Percentiles rank a stretch among this genome's conserved stretches.
Conservation (phyloP, 495 filamentous ascomycete species). For the Barbatosphaeria neglecta region DNA sequence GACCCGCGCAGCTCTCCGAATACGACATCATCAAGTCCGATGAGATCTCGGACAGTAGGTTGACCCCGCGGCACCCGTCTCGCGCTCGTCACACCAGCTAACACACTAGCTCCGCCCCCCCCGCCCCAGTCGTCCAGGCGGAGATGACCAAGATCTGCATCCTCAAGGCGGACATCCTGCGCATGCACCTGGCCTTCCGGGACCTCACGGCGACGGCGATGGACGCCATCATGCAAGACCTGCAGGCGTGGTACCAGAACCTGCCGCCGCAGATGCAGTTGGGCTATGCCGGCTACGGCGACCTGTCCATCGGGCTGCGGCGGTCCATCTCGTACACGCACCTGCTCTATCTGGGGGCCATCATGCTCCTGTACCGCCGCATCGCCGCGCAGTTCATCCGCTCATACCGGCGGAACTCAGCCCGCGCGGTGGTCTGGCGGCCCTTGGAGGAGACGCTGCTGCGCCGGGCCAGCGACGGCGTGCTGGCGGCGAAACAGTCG, state of each 20-base stretch:
- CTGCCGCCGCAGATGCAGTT: constrained; percentile 11
- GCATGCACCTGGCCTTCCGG: constrained; percentile 12
- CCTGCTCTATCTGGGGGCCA: constrained; percentile 19
- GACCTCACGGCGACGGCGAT: constrained; percentile 9
- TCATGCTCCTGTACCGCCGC: constrained; percentile 21
- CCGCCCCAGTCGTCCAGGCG: constrained; percentile 16
- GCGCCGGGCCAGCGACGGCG: constrained; percentile 6
- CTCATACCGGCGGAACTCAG: background rate
- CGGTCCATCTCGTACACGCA: constrained; percentile 21
- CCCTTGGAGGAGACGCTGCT: constrained; percentile 2
- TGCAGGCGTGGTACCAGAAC: constrained; percentile 13
- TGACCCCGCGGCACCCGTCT: background rate
- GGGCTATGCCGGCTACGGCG: constrained; percentile 1
- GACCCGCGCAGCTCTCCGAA: constrained; percentile 6
- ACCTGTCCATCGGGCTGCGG: constrained; percentile 3
- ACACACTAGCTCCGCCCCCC: background rate
- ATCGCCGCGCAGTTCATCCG: constrained; percentile 12
- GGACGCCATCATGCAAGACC: constrained; percentile 10
- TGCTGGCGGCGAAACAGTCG: constrained; percentile 14
- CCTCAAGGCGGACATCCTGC: constrained; percentile 16
- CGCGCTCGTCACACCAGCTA: background rate
- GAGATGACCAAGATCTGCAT: constrained; percentile 20
- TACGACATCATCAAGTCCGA: constrained; percentile 5
- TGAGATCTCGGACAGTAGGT: constrained; percentile 12
- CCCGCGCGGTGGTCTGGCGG: background rate